Evolutionary conservation across 768 basidiomycete species (phyloP), one percentile per base, ranked within the genome.

Genomic region (Phylloporus arenicola): DNA sequence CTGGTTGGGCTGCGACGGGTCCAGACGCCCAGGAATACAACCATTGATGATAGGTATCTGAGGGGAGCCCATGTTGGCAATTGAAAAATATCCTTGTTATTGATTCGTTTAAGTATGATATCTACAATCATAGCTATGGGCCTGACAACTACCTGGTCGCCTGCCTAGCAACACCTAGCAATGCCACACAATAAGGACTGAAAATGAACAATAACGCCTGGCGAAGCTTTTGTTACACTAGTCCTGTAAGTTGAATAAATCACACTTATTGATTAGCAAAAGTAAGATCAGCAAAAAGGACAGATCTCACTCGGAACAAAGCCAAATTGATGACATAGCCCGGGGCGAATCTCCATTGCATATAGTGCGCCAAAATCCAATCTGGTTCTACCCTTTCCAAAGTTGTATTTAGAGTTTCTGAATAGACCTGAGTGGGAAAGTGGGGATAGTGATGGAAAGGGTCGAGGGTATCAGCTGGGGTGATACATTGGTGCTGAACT

Each of bases 361-460:
- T 6, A 27, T 42, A 42, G 25, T 42, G 41, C 3, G 25, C 12
- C 16, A 42, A 3, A n/a, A 42, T 27, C 41, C 41, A 27, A 3
- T 7, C 25, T 4, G 24, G 41, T 16, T 42, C n/a, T 8, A 42
- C 41, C 11, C 6, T 10, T 14, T 42, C 25, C 14, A 42, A 42
- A 12, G 12, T 25, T 11, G n/a, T 9, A 4, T 5, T 30, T 12
- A 27, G 8, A 27, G 41, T n/a, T 16, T 16, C 41, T n/a, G 37
- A 38, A 19, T 47, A 47, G 13, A 45, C 3, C 9, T 30, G 6
- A 24, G 55, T 52, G 2, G 48, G 55, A 35, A 56, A 56, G 19
- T 56, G 17, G 12, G 55, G 52, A 27, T 56, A 56, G n/a, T 31
- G 29, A 4, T 17, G 19, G 33, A 39, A 56, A 4, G 52, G 48